Evolutionary conservation across 2,329 filamentous ascomycete genomes (phyloP), one percentile per base, ranked within the genome.

Genomic region (Trematosphaeria pertusa): DNA sequence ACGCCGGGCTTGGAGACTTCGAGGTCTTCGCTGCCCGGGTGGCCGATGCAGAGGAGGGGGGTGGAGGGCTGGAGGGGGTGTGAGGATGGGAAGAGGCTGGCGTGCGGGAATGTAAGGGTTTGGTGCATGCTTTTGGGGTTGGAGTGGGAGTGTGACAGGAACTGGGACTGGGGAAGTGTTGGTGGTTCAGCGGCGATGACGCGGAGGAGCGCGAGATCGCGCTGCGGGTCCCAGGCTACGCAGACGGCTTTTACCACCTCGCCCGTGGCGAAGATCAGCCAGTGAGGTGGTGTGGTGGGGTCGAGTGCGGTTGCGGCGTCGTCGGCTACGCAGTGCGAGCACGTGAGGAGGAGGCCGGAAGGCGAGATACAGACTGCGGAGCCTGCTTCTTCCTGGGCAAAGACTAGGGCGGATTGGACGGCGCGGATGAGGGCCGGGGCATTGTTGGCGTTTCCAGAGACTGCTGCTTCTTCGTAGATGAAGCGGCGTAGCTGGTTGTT

Each of bases 251-350:
- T 65, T n/a, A 77, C 71, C 8, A 72, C 63, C 0, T 47, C 52
- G 2, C 73, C 79, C 2, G 56, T 70, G 3, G 72, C 70, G 45
- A 74, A 80, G 2, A 82, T 54, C 0, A 82, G 69, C 70, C 74
- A 78, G 24, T 44, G 41, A n/a, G n/a, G n/a, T 2, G 40, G 4
- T 6, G 7, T 20, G 8, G 22, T 14, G 8, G 24, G 2, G 12
- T 32, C 20, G 3, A 34, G 9, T 1, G 35, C 43, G 2, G 26
- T 26, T 6, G 6, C 28, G 1, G n/a, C 36, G 36, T 45, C 36
- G 17, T 81, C 78, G 1, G 75, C 77, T 11, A 81, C 63, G 52
- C 79, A 81, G 48, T 81, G 80, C 0, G 79, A 70, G 59, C 78
- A 81, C 1, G 78, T 81, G 17, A 81, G 62, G 4, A 81, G 54